phyloP scores from a whole-genome alignment of 495 filamentous ascomycete species.

The Xylaria longipes region DNA sequence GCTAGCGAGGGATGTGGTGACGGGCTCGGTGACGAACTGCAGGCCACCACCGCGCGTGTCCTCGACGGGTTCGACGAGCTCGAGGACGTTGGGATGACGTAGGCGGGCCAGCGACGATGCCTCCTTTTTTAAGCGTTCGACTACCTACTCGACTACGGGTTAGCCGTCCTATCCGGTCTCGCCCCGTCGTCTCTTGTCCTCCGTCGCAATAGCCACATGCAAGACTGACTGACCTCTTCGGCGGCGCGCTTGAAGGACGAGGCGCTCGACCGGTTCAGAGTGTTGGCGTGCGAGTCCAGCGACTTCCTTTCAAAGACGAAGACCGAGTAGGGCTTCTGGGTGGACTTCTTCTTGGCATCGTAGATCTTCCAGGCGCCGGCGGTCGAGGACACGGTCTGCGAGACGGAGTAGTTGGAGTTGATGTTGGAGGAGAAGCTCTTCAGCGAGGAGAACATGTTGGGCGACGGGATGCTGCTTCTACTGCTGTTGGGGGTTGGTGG shows the following conservation, averaged over 20 bases:
- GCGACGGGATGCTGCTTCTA: slow-evolving; percentile 23
- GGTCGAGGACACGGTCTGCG: slow-evolving; percentile 68
- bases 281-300: slow-evolving; percentile 72
- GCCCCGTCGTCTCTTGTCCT: neutral
- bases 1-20: slow-evolving; percentile 85
- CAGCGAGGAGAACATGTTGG: slow-evolving; percentile 85
- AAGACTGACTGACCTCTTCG: slow-evolving; percentile 66
- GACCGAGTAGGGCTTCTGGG: slow-evolving; percentile 83
- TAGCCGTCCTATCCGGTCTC: neutral
- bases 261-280: slow-evolving; percentile 59
- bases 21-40: slow-evolving; percentile 92
- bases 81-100: slow-evolving; percentile 88
- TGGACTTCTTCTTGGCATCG: slow-evolving; percentile 95
- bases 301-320: slow-evolving; percentile 93
- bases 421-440: slow-evolving; percentile 93
- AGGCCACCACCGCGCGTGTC: slow-evolving; percentile 88
- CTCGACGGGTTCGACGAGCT: slow-evolving; percentile 93
- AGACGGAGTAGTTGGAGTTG: slow-evolving; percentile 83
- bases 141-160: slow-evolving; percentile 42
- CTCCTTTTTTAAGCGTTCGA: slow-evolving; percentile 90
- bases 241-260: slow-evolving; percentile 75
- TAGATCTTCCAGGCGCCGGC: slow-evolving; percentile 97
- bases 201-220: neutral
- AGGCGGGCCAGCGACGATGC: slow-evolving; percentile 84
- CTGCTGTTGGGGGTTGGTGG: slow-evolving; percentile 8